Evolutionary conservation across 108 stramenopile species (phyloP).

Genomic region (Skeletonema marinoi): DNA sequence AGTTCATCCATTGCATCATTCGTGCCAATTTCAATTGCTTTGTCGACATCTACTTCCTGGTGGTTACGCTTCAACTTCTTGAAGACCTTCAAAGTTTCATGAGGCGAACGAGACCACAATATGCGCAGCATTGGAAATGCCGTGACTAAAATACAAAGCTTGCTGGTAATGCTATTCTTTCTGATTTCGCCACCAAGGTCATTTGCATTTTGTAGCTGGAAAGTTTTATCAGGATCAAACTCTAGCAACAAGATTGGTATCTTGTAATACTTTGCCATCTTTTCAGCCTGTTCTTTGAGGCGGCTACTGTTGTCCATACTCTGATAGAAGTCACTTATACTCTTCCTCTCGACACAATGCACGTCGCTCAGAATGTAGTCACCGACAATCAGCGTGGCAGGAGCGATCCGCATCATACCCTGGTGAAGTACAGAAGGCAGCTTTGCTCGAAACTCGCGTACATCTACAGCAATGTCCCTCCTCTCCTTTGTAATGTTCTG

Average conservation of each 20-base stretch:
- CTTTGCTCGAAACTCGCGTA: slow-evolving; percentile 96
- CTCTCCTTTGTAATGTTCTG: slow-evolving; percentile 40
- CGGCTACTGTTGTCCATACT: slow-evolving; percentile 90
- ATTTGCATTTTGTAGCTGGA: slow-evolving; percentile 79
- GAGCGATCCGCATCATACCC: slow-evolving; percentile 88
- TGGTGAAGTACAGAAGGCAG: slow-evolving; percentile 96
- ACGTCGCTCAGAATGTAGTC: slow-evolving; percentile 97
- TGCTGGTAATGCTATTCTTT: slow-evolving; percentile 81
- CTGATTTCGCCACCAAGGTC: slow-evolving; percentile 88
- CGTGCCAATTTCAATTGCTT: slow-evolving; percentile 79
- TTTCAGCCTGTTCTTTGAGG: slow-evolving; percentile 91
- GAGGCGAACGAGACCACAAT: slow-evolving; percentile 93
- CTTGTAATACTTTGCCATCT: slow-evolving; percentile 94
- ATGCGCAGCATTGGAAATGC: slow-evolving; percentile 93
- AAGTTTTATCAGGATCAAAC: slow-evolving; percentile 91
- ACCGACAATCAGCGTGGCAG: slow-evolving; percentile 92
- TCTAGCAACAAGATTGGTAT: slow-evolving; percentile 92
- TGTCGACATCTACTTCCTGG: slow-evolving; percentile 86
- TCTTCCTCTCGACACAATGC: slow-evolving; percentile 96
- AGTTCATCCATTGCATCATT: slow-evolving; percentile 79
- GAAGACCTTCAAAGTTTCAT: slow-evolving; percentile 93
- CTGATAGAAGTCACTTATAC: slow-evolving; percentile 93
- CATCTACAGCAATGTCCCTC: slow-evolving; percentile 92
- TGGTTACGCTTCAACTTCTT: slow-evolving; percentile 80
- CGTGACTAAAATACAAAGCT: slow-evolving; percentile 83